Base-by-base conservation (phyloP, 768 basidiomycete genomes). In the Leccinum disarticulatum region DNA sequence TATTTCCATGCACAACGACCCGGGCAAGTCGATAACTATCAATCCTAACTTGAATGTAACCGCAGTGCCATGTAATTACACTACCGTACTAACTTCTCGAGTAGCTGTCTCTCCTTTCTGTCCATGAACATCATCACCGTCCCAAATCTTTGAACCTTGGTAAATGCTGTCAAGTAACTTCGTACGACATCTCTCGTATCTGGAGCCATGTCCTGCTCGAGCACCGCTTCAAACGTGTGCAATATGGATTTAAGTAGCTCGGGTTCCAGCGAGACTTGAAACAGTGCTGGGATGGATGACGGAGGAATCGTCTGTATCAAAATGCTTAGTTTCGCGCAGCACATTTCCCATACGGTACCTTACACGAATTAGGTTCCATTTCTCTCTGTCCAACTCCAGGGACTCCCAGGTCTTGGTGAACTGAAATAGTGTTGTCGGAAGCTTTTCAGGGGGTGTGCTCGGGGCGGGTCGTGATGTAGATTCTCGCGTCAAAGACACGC, bases 231-330 rank as follows among this genome's bases (percentile, higher is more conserved):
- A 62, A 91, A 83, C 3, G 79, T 80, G 30, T 77, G 73, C 27
- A 92, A 69, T 22, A 92, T 76, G 1, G 83, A 82, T 3, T 77
- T 76, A 17, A 93, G 80, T 28, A 89, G 66, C 1, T 78, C 66
- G 0, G 91, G 82, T 48, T 93, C 91, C 33, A 93, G 77, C 0
- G 89, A 89, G 0, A 78, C 83, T 65, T 87, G 80, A 73, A 89
- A 91, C 41, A 93, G 71, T 2, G 77, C 64, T 1, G 90, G 88
- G 28, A 93, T 70, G 17, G 76, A 74, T 8, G 76, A 51, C 0
- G 90, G 83, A 0, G 81, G 74, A 48, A 91, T 78, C 35, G 76
- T 78, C 87, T 91, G 64, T 15, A 41, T 46, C 19, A n/a, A 46
- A 46, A 19, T 46, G 10, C 43, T 46, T 11, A 46, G 43, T 46